Evolutionary conservation across 106 monocot species (phyloP).

Genomic region (Platanthera zijinensis): DNA sequence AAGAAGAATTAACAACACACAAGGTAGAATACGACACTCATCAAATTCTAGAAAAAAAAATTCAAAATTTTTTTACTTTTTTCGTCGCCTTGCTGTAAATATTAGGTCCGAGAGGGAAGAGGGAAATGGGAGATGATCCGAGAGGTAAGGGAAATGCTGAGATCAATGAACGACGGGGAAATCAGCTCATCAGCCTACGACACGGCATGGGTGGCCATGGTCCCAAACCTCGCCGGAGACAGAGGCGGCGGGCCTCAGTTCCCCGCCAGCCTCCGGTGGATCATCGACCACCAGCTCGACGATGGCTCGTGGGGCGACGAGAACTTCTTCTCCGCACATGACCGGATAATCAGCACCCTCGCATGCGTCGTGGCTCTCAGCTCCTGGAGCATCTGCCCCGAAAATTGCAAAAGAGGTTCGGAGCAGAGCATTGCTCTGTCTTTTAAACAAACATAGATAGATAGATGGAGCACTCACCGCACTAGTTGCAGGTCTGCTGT

Average conservation of each 20-base stretch:
- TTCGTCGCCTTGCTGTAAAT: background rate
- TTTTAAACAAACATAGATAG: background rate
- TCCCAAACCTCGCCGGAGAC: constrained; percentile 22
- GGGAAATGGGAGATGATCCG: constrained; percentile 27
- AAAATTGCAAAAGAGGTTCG: constrained; percentile 42
- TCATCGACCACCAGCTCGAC: constrained; percentile 49
- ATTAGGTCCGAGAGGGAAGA: constrained; percentile 2
- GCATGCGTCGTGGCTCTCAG: constrained; percentile 69
- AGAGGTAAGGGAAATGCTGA: constrained; percentile 55
- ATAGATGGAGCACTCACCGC: background rate
- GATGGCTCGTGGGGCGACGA: constrained; percentile 92
- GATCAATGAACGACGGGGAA: constrained; percentile 69
- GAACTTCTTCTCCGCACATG: constrained; percentile 56
- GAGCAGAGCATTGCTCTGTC: background rate
- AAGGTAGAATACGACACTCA: background rate
- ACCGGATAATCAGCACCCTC: constrained; percentile 90
- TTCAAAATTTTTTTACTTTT: background rate
- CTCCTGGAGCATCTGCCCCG: constrained; percentile 41
- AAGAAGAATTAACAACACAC: background rate
- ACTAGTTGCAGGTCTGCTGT: constrained; percentile 35
- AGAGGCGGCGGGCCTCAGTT: constrained; percentile 42
- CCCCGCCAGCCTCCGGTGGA: constrained; percentile 74
- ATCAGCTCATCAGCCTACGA: constrained; percentile 84
- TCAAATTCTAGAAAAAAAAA: background rate
- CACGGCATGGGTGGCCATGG: constrained; percentile 86